phyloP scores from a whole-genome alignment of 768 basidiomycete genomes.

The Coprinopsis marcescibilis region DNA sequence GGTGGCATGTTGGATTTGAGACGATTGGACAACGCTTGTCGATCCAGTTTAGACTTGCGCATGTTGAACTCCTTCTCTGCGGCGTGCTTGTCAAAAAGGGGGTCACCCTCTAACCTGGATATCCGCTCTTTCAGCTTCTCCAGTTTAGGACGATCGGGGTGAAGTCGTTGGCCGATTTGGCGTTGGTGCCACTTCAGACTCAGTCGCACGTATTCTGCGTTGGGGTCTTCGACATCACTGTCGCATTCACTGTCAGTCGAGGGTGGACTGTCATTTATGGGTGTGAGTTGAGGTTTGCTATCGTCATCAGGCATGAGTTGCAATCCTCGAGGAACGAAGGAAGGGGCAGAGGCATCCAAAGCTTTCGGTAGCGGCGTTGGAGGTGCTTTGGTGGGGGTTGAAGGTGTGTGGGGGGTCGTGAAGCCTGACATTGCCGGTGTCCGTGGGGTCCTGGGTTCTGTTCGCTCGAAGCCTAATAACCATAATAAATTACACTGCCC shows the following conservation, averaged over 20 bases:
- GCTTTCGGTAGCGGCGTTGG: constrained; percentile 11
- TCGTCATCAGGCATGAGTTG: not conserved
- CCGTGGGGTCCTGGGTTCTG: constrained; percentile 25
- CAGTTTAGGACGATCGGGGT: not conserved
- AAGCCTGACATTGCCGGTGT: constrained; percentile 29
- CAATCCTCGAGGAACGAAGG: constrained; percentile 28
- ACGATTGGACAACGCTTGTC: constrained; percentile 31
- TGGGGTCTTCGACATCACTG: constrained; percentile 47
- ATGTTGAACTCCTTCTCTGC: constrained; percentile 52
- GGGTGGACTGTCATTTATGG: not conserved
- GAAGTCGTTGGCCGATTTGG: constrained; percentile 22
- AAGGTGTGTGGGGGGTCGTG: constrained; percentile 15
- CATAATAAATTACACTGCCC: not conserved
- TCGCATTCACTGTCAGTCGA: constrained; percentile 1
- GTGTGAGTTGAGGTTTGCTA: not conserved
- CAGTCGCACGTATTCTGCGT: constrained; percentile 53
- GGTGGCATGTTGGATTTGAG: not conserved
- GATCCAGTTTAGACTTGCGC: constrained; percentile 48
- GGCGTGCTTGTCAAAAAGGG: constrained; percentile 66
- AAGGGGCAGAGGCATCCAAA: constrained; percentile 35
- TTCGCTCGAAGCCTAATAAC: constrained; percentile 2
- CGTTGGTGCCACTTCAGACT: constrained; percentile 52
- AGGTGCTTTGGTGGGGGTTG: constrained; percentile 15
- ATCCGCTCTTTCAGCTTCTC: constrained; percentile 5
- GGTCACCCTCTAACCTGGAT: constrained; percentile 40